Percentiles rank a stretch among this genome's conserved stretches.
Evolutionary conservation across 2,329 filamentous ascomycete species (phyloP).

Genomic region (Celoporthe dispersa): DNA sequence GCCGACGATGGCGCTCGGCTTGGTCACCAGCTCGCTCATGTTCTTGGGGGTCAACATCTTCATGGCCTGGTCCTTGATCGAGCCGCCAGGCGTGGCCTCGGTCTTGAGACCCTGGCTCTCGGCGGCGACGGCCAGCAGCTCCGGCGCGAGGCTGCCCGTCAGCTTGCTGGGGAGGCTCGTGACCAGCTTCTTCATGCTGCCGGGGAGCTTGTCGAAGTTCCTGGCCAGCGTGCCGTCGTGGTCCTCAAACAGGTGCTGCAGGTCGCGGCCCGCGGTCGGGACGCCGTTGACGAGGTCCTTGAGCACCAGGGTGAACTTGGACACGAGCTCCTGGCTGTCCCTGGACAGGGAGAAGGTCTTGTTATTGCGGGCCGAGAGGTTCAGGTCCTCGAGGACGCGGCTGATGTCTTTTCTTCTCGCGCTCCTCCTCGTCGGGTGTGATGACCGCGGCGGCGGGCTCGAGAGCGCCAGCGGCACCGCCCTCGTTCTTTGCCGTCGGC

Average conservation of each 20-base stretch:
- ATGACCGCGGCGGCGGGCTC: slow-evolving; percentile 45
- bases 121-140: slow-evolving; percentile 78
- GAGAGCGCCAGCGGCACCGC: slow-evolving; percentile 30
- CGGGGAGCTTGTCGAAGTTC: slow-evolving; percentile 71
- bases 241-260: slow-evolving; percentile 67
- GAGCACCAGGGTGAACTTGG: slow-evolving; percentile 85
- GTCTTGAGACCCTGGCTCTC: slow-evolving; percentile 67
- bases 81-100: slow-evolving; percentile 51
- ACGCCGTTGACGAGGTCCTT: slow-evolving; percentile 92
- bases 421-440: slow-evolving; percentile 46
- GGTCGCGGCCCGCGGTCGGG: slow-evolving; percentile 89
- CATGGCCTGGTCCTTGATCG: slow-evolving; percentile 57
- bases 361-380: slow-evolving; percentile 83
- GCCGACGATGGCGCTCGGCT: slow-evolving; percentile 82
- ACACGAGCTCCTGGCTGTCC: slow-evolving; percentile 80
- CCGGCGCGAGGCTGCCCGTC: slow-evolving; percentile 75
- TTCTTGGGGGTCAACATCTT: slow-evolving; percentile 72
- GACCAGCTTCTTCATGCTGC: slow-evolving; percentile 83
- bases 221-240: slow-evolving; percentile 63
- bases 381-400: slow-evolving; percentile 80
- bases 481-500: slow-evolving; percentile 35
- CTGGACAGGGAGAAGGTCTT: slow-evolving; percentile 82
- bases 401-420: slow-evolving; percentile 73
- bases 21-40: slow-evolving; percentile 78
- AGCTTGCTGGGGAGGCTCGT: slow-evolving; percentile 83